A percentile compares a stretch with the other conserved stretches of the same genome.
phyloP scores from a whole-genome alignment of 140 eudicot genomes.

The Anethum foeniculum region DNA sequence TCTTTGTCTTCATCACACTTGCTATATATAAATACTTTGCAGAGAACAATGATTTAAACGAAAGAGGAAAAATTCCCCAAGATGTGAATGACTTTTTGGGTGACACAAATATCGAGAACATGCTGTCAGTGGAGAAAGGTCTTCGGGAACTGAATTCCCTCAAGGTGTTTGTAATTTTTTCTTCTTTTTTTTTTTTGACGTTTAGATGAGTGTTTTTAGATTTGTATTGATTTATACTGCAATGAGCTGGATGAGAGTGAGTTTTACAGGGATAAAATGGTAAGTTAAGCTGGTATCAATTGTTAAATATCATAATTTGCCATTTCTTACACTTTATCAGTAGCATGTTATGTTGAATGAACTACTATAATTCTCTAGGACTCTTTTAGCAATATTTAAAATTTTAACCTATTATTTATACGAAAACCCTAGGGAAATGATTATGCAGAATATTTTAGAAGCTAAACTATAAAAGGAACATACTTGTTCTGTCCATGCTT shows the following conservation, averaged over 20 bases:
- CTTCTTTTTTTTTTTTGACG: neutral
- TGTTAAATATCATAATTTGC: neutral
- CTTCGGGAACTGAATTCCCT: slow-evolving; percentile 60
- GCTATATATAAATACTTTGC: neutral
- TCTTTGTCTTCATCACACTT: neutral
- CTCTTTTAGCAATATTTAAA: neutral
- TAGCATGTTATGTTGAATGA: neutral
- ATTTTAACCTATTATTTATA: neutral
- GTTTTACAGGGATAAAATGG: neutral
- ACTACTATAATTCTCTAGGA: neutral
- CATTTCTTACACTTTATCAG: neutral
- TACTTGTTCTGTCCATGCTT: neutral
- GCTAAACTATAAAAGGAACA: neutral
- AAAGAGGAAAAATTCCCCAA: neutral
- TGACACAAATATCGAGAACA: slow-evolving; percentile 69
- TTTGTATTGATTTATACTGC: neutral
- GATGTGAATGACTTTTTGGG: slow-evolving; percentile 23
- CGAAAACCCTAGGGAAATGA: neutral
- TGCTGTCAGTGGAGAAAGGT: slow-evolving; percentile 91
- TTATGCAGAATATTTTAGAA: neutral
- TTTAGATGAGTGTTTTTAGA: neutral
- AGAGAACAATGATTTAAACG: slow-evolving; percentile 27
- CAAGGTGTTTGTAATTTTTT: slow-evolving; percentile 37
- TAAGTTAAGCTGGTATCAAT: neutral
- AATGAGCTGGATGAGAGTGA: neutral